These are phyloP conservation scores for Candida patagonica DNA, from an alignment of 805 yeast species.

Conservation along the genomic window DNA sequence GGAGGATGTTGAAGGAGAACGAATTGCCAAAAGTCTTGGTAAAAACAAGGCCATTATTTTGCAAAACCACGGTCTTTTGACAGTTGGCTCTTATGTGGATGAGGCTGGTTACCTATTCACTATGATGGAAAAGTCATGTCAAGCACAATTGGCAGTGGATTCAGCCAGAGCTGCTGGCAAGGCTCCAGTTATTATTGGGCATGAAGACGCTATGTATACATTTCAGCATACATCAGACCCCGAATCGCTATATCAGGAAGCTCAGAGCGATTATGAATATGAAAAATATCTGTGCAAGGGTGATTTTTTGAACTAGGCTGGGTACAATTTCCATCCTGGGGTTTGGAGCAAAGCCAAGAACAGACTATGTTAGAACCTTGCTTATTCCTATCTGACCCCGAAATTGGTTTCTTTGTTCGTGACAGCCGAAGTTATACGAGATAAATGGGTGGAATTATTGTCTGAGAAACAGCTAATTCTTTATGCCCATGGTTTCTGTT, in stretches of 20 bases:
- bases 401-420: no score
- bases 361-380: no score
- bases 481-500: no score
- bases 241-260: conserved; percentile 60
- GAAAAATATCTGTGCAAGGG: conserved; percentile 27
- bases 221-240: conserved; percentile 52
- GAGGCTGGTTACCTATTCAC: conserved; percentile 64
- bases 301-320: conserved; percentile 9
- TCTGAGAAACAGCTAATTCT: no score
- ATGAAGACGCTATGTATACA: conserved; percentile 62
- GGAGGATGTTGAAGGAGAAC: conserved; percentile 52
- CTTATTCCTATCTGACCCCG: no score
- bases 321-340: no score
- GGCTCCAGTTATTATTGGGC: conserved; percentile 37
- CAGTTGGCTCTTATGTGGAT: conserved; percentile 62
- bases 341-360: no score
- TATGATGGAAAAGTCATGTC: conserved; percentile 54
- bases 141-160: conserved; percentile 57
- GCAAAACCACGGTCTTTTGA: conserved; percentile 65
- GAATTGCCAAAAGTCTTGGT: conserved; percentile 54
- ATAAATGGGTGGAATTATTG: no score
- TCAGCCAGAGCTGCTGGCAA: conserved; percentile 39
- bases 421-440: no score
- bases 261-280: conserved; percentile 58
- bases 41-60: conserved; percentile 49